Percentiles rank a stretch among this genome's conserved stretches.
Evolutionary conservation across 768 basidiomycete genomes (phyloP).

Genomic region (Myochromella boudieri): DNA sequence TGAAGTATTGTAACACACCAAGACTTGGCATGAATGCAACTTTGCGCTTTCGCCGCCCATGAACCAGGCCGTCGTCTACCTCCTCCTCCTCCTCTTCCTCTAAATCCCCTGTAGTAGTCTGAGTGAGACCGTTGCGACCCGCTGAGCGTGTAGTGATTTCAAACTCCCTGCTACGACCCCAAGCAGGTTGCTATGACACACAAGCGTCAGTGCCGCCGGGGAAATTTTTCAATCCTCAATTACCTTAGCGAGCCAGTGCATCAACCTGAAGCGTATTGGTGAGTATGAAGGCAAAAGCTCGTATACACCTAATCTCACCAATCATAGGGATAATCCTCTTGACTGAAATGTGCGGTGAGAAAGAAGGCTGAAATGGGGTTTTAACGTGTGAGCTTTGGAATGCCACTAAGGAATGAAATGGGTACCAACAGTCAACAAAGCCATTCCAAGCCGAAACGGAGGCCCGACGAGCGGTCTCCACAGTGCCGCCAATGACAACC

Average conservation of each 20-base stretch:
- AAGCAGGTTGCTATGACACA: constrained; percentile 75
- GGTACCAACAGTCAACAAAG: constrained; percentile 75
- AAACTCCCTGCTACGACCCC: constrained; percentile 86
- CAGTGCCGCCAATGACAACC: constrained; percentile 86
- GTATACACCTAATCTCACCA: constrained; percentile 46
- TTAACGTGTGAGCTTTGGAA: constrained; percentile 5
- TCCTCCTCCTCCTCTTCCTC: constrained; percentile 76
- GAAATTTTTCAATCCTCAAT: not conserved
- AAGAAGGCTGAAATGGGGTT: constrained; percentile 62
- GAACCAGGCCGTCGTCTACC: constrained; percentile 58
- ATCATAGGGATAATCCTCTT: constrained; percentile 86
- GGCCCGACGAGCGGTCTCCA: constrained; percentile 80
- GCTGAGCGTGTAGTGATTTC: constrained; percentile 83
- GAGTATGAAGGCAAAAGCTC: constrained; percentile 7
- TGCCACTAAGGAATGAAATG: not conserved
- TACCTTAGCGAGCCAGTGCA: constrained; percentile 89
- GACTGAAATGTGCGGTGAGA: constrained; percentile 85
- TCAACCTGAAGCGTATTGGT: constrained; percentile 52
- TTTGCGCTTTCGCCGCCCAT: constrained; percentile 73
- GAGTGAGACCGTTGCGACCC: constrained; percentile 61
- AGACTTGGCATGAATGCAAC: constrained; percentile 86
- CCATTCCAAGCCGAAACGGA: constrained; percentile 88
- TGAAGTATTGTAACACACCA: constrained; percentile 53
- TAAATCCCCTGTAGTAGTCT: constrained; percentile 71
- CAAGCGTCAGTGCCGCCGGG: constrained; percentile 1